Evolutionary conservation across 2,329 filamentous ascomycete genomes (phyloP).

Genomic region (Metarhizium rileyi): DNA sequence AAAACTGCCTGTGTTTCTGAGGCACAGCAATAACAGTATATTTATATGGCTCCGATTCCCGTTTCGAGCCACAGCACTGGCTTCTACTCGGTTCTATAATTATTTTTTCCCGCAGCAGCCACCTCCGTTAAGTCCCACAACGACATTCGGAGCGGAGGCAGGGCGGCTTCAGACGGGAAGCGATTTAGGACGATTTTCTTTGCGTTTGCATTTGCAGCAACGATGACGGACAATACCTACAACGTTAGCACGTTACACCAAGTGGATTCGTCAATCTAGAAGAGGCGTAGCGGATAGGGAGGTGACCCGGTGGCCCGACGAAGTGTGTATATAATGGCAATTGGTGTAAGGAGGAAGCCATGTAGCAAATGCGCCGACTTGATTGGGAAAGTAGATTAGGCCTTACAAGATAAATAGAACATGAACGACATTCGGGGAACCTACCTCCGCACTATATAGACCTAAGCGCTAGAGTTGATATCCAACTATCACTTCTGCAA

Average conservation of each 20-base stretch:
- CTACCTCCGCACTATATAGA: not conserved
- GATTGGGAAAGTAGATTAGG: not conserved
- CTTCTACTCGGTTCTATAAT: not conserved
- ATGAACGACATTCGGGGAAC: not conserved
- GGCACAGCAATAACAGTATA: not conserved
- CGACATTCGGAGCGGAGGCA: not conserved
- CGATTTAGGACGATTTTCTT: too few species aligned
- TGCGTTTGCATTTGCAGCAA: not conserved
- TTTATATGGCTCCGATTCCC: not conserved
- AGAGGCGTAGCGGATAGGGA: not conserved
- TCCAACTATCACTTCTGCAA: too few species aligned
- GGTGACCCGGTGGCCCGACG: too few species aligned
- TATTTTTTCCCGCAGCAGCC: not conserved
- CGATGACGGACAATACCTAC: not conserved
- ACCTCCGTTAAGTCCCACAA: not conserved
- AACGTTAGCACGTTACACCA: not conserved
- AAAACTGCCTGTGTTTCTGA: not conserved
- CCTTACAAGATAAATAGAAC: not conserved
- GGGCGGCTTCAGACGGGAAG: too few species aligned
- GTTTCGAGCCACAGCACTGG: not conserved
- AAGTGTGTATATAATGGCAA: not conserved
- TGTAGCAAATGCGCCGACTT: not conserved
- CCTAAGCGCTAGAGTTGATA: too few species aligned
- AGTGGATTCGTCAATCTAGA: not conserved
- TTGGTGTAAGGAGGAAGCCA: not conserved